Conservation (phyloP, 1,284 basidiomycete genomes). For the Entoloma clypeatum region DNA sequence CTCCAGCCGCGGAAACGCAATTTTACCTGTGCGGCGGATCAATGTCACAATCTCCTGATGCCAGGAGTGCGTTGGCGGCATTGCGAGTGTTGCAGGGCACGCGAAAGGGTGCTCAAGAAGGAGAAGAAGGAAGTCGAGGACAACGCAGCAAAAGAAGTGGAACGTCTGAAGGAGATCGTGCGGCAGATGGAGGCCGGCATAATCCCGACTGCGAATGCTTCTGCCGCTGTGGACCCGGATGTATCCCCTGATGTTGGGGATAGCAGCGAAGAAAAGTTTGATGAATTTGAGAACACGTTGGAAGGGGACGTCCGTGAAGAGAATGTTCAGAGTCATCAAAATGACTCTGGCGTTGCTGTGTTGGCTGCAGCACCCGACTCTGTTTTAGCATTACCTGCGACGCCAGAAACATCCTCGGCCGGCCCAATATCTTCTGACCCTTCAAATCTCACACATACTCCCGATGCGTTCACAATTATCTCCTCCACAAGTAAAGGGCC, state of each 20-base stretch:
- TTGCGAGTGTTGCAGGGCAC: conserved; percentile 40
- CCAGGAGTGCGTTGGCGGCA: conserved; percentile 41
- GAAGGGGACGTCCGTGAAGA: too few species aligned
- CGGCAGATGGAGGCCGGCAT: conserved; percentile 3
- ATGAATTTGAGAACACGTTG: too few species aligned
- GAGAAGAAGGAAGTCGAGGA: conserved; percentile 12
- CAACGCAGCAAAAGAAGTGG: conserved; percentile 8
- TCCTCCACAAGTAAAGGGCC: conserved; percentile 2
- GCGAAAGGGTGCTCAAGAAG: conserved; percentile 8
- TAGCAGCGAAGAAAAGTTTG: neutral
- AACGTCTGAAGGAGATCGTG: conserved; percentile 13
- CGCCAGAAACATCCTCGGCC: too few species aligned
- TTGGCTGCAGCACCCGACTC: too few species aligned
- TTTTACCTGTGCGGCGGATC: conserved; percentile 35
- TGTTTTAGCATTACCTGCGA: too few species aligned
- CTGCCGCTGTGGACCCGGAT: neutral
- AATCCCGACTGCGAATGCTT: neutral
- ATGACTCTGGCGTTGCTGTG: too few species aligned
- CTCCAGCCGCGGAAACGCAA: conserved; percentile 6
- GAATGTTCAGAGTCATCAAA: too few species aligned
- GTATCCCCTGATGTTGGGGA: neutral
- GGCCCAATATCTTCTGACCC: too few species aligned
- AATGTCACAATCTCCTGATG: conserved; percentile 44
- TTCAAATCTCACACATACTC: too few species aligned
- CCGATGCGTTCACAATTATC: neutral